phyloP scores from a whole-genome alignment of 2,329 filamentous ascomycete genomes.

The Colletotrichum shisoi region DNA sequence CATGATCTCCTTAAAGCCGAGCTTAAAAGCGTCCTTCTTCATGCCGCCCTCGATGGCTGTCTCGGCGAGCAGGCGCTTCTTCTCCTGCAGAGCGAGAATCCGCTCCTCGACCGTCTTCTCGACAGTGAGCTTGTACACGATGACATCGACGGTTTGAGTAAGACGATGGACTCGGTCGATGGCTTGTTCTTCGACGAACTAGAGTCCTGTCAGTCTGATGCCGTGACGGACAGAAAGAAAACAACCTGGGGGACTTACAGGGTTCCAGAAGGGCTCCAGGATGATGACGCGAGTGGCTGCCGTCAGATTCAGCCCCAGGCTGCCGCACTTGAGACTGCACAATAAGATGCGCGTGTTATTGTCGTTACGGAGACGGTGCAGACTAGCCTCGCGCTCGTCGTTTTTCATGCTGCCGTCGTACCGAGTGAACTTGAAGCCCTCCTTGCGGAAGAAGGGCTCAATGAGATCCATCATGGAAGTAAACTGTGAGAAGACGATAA shows the following conservation, averaged over 20 bases:
- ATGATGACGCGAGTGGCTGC: slow-evolving; percentile 93
- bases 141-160: slow-evolving; percentile 92
- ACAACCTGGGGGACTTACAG: slow-evolving; percentile 61
- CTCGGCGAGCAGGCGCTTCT: slow-evolving; percentile 90
- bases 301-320: slow-evolving; percentile 90
- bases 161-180: slow-evolving; percentile 99
- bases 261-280: slow-evolving; percentile 98
- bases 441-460: slow-evolving; percentile 83
- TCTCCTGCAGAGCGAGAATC: slow-evolving; percentile 92
- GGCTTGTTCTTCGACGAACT: slow-evolving; percentile 98
- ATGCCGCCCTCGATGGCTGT: slow-evolving; percentile 85
- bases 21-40: slow-evolving; percentile 77
- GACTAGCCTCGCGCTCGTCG: slow-evolving; percentile 85
- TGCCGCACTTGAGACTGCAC: slow-evolving; percentile 93
- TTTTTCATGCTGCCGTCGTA: slow-evolving; percentile 97
- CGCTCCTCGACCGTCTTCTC: slow-evolving; percentile 87
- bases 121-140: slow-evolving; percentile 94
- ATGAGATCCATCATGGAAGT: slow-evolving; percentile 97
- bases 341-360: slow-evolving; percentile 80
- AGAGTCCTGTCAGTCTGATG: slow-evolving; percentile 34
- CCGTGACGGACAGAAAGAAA: background rate
- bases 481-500: slow-evolving; percentile 98
- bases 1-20: slow-evolving; percentile 92
- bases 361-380: slow-evolving; percentile 78
- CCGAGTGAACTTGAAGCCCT: slow-evolving; percentile 79